Evolutionary conservation across 345 rosid species (phyloP).

Genomic region (Camelina laxa): DNA sequence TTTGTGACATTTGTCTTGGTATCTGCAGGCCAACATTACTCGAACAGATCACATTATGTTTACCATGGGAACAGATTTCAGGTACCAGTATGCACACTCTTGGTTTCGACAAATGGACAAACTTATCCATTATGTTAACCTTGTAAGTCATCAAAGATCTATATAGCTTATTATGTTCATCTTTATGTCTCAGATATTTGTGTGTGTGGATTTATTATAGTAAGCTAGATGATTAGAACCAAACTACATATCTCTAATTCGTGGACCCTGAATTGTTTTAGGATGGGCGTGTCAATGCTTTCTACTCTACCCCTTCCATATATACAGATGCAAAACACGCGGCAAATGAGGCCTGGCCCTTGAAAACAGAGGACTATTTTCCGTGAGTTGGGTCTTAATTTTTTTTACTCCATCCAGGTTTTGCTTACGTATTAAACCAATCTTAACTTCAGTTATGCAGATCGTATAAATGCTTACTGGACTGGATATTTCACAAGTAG

Average conservation of each 20-base stretch:
- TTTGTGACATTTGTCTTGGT: slow-evolving; percentile 23
- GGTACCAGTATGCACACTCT: slow-evolving; percentile 87
- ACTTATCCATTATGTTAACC: slow-evolving; percentile 92
- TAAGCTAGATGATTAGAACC: not conserved
- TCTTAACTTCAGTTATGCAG: slow-evolving; percentile 78
- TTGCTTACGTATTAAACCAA: slow-evolving; percentile 39
- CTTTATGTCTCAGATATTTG: slow-evolving; percentile 12
- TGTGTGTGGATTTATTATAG: not conserved
- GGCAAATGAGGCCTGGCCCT: slow-evolving; percentile 75
- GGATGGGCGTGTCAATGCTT: slow-evolving; percentile 98
- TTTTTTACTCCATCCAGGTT: not conserved
- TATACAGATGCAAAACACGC: slow-evolving; percentile 96
- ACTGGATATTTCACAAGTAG: slow-evolving; percentile 96
- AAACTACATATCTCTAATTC: slow-evolving; percentile 23
- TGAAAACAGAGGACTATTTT: slow-evolving; percentile 85
- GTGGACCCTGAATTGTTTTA: slow-evolving; percentile 40
- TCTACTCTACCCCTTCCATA: slow-evolving; percentile 95
- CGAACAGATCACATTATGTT: slow-evolving; percentile 89
- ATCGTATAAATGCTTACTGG: slow-evolving; percentile 92
- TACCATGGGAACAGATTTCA: slow-evolving; percentile 99
- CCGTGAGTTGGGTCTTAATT: slow-evolving; percentile 69
- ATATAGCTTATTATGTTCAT: slow-evolving; percentile 1
- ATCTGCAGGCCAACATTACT: slow-evolving; percentile 87
- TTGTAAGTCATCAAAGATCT: slow-evolving; percentile 51
- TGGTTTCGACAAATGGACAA: slow-evolving; percentile 98